Evolutionary conservation across 768 basidiomycete genomes (phyloP), one percentile per base, ranked within the genome.

Genomic region (Amanita rimosa): DNA sequence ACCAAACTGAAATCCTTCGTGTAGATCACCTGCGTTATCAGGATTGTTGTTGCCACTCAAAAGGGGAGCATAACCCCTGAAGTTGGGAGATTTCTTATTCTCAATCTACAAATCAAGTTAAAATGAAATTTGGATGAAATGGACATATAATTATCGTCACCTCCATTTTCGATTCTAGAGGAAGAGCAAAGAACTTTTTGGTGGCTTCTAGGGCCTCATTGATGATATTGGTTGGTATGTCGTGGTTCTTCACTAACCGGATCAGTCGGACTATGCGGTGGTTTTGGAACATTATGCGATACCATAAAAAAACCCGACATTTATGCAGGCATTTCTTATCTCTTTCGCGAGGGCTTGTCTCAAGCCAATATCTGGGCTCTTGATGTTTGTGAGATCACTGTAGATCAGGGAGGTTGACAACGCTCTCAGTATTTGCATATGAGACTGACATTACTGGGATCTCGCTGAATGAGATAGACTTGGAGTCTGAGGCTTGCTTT

Each of bases 1-100:
- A 3, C 89, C 88, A 49, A 95, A 72, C 56, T 92, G 84, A 61
- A 93, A 95, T 2, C 85, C 91, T 61, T 97, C 92, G 59, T 94
- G 89, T 47, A 94, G 64, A 59, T 97, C 93, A 0, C 92, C 92
- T n/a, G 75, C 66, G 41, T 76, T 75, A n/a, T 76, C 70, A 0
- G 86, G 80, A 56, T 92, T 76, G 46, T 81, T 84, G 60, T 90
- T 90, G 44, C 76, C 78, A 48, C 80, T 82, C 5, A 83, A 69
- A 2, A 90, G 61, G 2, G 80, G 75, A 46, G 71, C 81, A 62
- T 86, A 87, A 16, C 85, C 85, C 58, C 83, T 86, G 69, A 89
- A 94, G 58, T 82, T 83, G 0, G 76, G 62, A 0, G 74, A 73
- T 50, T 76, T 81, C 44, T 69, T 72, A 54, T 85, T 80, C 54